Percentiles rank a stretch among this genome's conserved stretches.
phyloP scores from a whole-genome alignment of 345 rosid genomes.

The Sisymbrium altissimum region DNA sequence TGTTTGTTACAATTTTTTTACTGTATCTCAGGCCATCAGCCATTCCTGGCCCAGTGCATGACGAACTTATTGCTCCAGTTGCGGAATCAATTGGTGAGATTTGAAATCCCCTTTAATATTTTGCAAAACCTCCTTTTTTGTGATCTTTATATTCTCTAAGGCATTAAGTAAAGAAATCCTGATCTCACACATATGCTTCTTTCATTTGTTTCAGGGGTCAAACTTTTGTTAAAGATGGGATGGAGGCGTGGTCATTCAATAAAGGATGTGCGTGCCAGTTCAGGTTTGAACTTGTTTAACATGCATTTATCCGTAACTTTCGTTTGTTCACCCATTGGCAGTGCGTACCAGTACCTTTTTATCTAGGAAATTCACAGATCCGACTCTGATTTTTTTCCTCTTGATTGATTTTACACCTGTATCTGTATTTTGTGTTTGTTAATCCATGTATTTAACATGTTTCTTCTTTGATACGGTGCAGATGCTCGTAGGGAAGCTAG shows the following conservation, averaged over 20 bases:
- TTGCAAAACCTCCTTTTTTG: neutral
- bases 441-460: conserved; percentile 5
- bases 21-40: conserved; percentile 73
- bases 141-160: neutral
- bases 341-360: neutral
- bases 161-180: neutral
- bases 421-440: neutral
- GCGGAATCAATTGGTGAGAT: conserved; percentile 89
- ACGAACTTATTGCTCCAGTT: conserved; percentile 81
- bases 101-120: conserved; percentile 6
- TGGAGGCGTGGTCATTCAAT: conserved; percentile 90
- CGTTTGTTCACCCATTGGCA: neutral
- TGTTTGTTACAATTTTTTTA: conserved; percentile 10
- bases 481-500: conserved; percentile 98
- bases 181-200: conserved; percentile 22
- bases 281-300: conserved; percentile 32
- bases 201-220: conserved; percentile 55
- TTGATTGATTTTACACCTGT: neutral
- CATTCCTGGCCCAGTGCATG: conserved; percentile 92
- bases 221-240: conserved; percentile 88
- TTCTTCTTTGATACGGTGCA: conserved; percentile 26
- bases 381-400: neutral
- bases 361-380: conserved; percentile 6
- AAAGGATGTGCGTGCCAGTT: conserved; percentile 60
- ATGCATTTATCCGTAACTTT: conserved; percentile 3